A percentile compares a stretch with the other conserved stretches of the same genome.
phyloP scores from a whole-genome alignment of 176 grass and related monocot genomes.

The Typha latifolia region DNA sequence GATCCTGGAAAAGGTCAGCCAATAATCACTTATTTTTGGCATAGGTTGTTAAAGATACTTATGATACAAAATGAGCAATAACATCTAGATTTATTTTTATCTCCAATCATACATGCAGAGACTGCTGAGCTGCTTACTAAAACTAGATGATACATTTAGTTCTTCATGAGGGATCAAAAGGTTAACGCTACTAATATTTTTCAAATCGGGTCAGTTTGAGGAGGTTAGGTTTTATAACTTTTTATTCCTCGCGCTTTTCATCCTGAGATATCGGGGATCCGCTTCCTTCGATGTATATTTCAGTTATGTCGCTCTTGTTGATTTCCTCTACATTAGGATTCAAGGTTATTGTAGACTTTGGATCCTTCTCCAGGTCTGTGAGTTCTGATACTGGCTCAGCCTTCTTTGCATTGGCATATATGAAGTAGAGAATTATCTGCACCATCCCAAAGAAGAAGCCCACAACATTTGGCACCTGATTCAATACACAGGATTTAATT shows the following conservation, averaged over 20 bases:
- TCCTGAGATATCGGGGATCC: not conserved
- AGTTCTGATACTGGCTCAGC: conserved; percentile 41
- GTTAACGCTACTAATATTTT: not conserved
- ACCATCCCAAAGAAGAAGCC: conserved; percentile 62
- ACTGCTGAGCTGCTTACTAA: no score
- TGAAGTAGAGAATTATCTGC: conserved; percentile 66
- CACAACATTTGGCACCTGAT: conserved; percentile 70
- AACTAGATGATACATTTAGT: no score
- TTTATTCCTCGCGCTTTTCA: not conserved
- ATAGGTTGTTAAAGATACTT: no score
- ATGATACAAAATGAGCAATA: no score
- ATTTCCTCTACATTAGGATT: not conserved
- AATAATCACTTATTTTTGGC: no score
- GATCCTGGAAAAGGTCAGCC: no score
- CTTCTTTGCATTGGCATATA: conserved; percentile 48
- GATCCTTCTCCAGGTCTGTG: conserved; percentile 6
- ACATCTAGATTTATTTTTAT: no score
- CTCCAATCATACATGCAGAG: no score
- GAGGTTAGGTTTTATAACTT: not conserved
- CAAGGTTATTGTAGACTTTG: not conserved
- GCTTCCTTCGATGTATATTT: not conserved
- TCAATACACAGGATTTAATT: not conserved
- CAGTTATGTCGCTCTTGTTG: not conserved
- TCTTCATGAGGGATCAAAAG: not conserved
- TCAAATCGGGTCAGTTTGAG: not conserved